Conservation (phyloP, 331 rosid genomes). For the Stylosanthes scabra region DNA sequence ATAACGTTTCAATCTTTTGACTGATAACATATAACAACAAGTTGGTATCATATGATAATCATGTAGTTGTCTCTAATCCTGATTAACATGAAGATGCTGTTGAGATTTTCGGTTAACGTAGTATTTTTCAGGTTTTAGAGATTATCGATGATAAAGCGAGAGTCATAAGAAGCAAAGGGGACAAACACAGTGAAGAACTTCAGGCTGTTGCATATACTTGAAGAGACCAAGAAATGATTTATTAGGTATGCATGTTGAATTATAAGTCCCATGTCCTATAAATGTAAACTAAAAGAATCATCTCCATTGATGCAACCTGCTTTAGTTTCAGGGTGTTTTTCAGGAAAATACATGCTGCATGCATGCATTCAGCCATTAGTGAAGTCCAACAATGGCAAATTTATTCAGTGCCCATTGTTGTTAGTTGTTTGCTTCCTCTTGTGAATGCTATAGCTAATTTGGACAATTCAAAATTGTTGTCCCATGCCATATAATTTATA, state of each 20-base stretch:
- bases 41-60: conserved; percentile 4
- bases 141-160: conserved; percentile 69
- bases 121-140: conserved; percentile 74
- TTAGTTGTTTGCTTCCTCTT: conserved; percentile 31
- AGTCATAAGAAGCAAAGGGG: conserved; percentile 74
- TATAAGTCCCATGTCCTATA: conserved; percentile 1
- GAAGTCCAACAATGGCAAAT: conserved; percentile 37
- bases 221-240: conserved; percentile 42
- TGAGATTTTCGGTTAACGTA: conserved; percentile 32
- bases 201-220: conserved; percentile 62
- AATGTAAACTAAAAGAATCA: neutral
- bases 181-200: conserved; percentile 62
- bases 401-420: conserved; percentile 8
- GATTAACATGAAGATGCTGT: neutral
- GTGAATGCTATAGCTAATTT: conserved; percentile 8
- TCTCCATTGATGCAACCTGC: neutral
- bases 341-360: conserved; percentile 32
- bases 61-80: neutral
- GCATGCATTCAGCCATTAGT: conserved; percentile 9
- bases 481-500: too few species aligned
- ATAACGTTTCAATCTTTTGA: conserved; percentile 1
- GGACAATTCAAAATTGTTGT: neutral
- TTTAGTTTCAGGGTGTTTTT: conserved; percentile 22
- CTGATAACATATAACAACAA: conserved; percentile 7
- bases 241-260: conserved; percentile 53